phyloP scores from a whole-genome alignment of 1,284 basidiomycete species.

The Fomes fomentarius region DNA sequence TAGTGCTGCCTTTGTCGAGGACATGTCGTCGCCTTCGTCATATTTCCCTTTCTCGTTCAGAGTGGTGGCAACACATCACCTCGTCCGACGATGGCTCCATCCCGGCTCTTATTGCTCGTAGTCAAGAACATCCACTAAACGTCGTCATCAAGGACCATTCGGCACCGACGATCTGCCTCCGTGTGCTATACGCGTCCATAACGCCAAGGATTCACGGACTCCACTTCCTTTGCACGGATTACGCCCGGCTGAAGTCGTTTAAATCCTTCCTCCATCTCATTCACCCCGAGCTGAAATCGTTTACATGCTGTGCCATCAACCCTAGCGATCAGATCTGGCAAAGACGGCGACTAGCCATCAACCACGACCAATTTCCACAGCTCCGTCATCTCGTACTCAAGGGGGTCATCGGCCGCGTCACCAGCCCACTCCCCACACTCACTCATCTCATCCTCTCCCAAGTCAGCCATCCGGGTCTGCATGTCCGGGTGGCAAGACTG shows the following conservation, averaged over 20 bases:
- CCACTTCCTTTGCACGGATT: not conserved
- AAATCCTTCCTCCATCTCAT: not conserved
- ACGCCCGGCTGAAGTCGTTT: not conserved
- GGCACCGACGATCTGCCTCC: not conserved
- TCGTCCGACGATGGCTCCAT: not conserved
- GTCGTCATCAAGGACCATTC: not conserved
- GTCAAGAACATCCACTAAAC: not conserved
- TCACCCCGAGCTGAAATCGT: slow-evolving; percentile 2
- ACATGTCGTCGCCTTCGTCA: slow-evolving; percentile 7
- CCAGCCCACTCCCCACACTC: not conserved
- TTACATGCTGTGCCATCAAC: not conserved
- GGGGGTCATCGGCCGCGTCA: not conserved
- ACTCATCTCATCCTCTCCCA: not conserved
- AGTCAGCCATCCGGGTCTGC: not conserved
- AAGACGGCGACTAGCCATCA: not conserved
- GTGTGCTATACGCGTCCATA: not conserved
- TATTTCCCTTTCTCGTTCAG: not conserved
- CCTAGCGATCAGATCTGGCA: not conserved
- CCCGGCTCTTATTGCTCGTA: not conserved
- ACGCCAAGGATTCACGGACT: not conserved
- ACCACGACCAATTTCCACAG: not conserved
- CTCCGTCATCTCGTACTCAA: slow-evolving; percentile 2
- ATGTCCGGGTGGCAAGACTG: not conserved
- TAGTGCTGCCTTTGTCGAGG: slow-evolving; percentile 4
- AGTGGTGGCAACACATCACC: slow-evolving; percentile 4